These are phyloP conservation scores for Usnea hakonensis DNA, from an alignment of 495 filamentous ascomycete species.

Conservation along the genomic window DNA sequence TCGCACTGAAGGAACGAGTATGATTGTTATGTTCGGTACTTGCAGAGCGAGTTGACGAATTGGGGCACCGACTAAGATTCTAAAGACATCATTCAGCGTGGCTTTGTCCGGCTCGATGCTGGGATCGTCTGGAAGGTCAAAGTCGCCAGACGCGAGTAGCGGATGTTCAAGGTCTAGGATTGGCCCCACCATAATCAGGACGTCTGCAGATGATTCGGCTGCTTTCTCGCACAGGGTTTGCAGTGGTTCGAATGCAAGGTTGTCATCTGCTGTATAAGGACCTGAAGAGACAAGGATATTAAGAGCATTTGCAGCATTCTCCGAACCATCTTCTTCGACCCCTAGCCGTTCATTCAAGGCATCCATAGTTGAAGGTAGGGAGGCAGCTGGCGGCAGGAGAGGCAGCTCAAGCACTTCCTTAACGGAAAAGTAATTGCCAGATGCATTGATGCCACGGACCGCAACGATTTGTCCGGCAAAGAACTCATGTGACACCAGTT, in stretches of 20 bases:
- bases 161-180: constrained; percentile 91
- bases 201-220: constrained; percentile 64
- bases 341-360: constrained; percentile 58
- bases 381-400: constrained; percentile 59
- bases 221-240: constrained; percentile 72
- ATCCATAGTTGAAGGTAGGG: constrained; percentile 51
- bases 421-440: constrained; percentile 75
- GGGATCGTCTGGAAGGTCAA: constrained; percentile 74
- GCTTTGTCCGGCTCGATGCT: constrained; percentile 62
- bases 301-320: constrained; percentile 51
- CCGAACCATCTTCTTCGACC: constrained; percentile 51
- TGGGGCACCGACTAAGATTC: constrained; percentile 61
- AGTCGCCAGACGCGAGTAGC: constrained; percentile 78
- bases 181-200: constrained; percentile 74
- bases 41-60: constrained; percentile 56
- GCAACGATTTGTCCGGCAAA: constrained; percentile 95
- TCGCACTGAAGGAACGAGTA: constrained; percentile 79
- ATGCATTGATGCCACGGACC: constrained; percentile 75
- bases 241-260: constrained; percentile 80
- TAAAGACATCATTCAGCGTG: constrained; percentile 77
- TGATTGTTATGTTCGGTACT: constrained; percentile 69
- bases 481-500: constrained; percentile 67
- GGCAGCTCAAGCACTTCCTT: constrained; percentile 68
- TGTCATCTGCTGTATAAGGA: constrained; percentile 86
- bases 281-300: constrained; percentile 72